These are phyloP conservation scores for Moesziomyces aphidis DNA, from an alignment of 1,284 basidiomycete species.

Conservation along the genomic window DNA sequence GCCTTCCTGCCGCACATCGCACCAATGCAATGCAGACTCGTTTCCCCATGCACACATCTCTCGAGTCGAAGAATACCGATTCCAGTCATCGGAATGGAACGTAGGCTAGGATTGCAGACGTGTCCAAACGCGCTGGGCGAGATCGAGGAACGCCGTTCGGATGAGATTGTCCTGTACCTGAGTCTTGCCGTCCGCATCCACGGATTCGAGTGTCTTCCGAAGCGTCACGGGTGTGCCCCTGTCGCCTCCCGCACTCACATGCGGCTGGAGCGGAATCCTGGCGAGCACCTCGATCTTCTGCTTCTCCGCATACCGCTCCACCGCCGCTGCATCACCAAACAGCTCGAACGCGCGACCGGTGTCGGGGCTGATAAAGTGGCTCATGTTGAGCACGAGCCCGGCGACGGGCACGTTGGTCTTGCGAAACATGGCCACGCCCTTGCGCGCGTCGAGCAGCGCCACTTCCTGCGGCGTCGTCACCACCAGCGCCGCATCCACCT, in stretches of 20 bases:
- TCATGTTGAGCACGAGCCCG: slow-evolving; percentile 90
- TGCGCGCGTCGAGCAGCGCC: slow-evolving; percentile 88
- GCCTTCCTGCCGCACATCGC: too few relatives aligned
- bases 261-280: slow-evolving; percentile 84
- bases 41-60: too few relatives aligned
- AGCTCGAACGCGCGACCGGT: slow-evolving; percentile 80
- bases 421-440: slow-evolving; percentile 91
- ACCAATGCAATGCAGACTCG: too few relatives aligned
- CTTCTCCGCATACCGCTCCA: slow-evolving; percentile 75
- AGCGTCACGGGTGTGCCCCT: slow-evolving; percentile 73
- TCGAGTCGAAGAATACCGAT: background rate
- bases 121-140: slow-evolving; percentile 42
- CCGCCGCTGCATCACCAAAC: slow-evolving; percentile 80
- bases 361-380: slow-evolving; percentile 84
- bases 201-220: slow-evolving; percentile 49
- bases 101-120: slow-evolving; percentile 10
- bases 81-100: background rate
- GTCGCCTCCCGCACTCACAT: slow-evolving; percentile 82
- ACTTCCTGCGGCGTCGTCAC: slow-evolving; percentile 97
- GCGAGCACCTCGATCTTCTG: slow-evolving; percentile 79
- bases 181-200: slow-evolving; percentile 10
- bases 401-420: slow-evolving; percentile 89
- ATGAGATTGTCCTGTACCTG: slow-evolving; percentile 16
- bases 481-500: slow-evolving; percentile 61
- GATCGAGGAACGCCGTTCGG: slow-evolving; percentile 33